These are phyloP conservation scores for Lecanicillium sp. DNA, from an alignment of 2,329 filamentous ascomycete species.

Conservation along the genomic window DNA sequence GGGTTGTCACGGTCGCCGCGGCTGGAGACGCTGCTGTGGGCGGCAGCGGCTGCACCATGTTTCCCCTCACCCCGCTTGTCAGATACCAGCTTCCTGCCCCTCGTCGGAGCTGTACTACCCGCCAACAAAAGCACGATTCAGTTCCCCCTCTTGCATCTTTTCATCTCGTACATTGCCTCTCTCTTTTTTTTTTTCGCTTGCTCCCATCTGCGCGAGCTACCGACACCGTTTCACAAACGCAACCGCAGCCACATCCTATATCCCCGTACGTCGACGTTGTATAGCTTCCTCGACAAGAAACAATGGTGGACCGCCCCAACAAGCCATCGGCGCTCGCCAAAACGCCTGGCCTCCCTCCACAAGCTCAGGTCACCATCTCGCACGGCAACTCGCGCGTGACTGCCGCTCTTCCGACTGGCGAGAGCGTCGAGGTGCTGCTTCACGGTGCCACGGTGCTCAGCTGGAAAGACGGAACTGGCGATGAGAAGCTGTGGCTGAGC, in stretches of 20 bases:
- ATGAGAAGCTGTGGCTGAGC: constrained; percentile 82
- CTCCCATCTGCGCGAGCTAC: too few species aligned
- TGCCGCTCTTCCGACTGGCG: constrained; percentile 77
- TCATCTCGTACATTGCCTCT: too few species aligned
- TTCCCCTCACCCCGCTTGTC: constrained; percentile 10
- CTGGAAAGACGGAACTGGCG: constrained; percentile 75
- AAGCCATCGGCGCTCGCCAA: constrained; percentile 71
- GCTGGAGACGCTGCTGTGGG: too few species aligned
- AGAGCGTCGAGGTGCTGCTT: constrained; percentile 79
- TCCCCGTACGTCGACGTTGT: too few species aligned
- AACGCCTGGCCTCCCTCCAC: constrained; percentile 65
- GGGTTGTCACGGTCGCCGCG: too few species aligned
- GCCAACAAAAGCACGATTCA: not conserved
- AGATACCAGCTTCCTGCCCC: constrained; percentile 2
- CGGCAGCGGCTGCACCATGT: not conserved
- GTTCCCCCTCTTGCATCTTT: not conserved
- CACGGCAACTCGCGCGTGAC: constrained; percentile 63
- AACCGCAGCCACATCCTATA: too few species aligned
- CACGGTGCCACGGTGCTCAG: constrained; percentile 86
- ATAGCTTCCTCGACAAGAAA: not conserved
- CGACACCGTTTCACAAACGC: too few species aligned
- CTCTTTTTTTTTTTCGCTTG: too few species aligned
- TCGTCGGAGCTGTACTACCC: not conserved
- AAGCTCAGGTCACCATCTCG: constrained; percentile 65
- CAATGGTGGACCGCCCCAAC: constrained; percentile 76